Evolutionary conservation across 2,329 filamentous ascomycete genomes (phyloP), one percentile per base, ranked within the genome.

Genomic region (Tolypocladium sp.): DNA sequence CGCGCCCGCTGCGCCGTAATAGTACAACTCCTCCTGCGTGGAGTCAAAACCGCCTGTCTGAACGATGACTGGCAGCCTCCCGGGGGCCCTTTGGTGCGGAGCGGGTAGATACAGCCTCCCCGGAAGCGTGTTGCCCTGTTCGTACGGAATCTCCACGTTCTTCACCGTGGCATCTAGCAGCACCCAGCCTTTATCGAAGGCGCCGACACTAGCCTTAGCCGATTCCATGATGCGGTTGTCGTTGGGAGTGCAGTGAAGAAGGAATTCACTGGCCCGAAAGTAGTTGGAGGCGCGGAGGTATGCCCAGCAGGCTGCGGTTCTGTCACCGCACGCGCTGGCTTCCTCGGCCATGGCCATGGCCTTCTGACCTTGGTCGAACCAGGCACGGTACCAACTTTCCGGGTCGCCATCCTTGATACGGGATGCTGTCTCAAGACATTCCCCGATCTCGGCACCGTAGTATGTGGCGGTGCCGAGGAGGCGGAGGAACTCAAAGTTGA

Each of bases 231-330:
- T 62, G 10, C 72, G 66, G 13, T 63, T 51, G 52, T 75, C 70
- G 4, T 57, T 5, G 6, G 63, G 55, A 1, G 30, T 56, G 22
- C 60, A 61, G 55, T 64, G 60, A 3, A 67, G 58, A 63, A 75
- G 69, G 66, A 69, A 77, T 22, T 66, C 63, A 55, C 65, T 68
- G 20, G 75, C 71, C 5, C 76, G 74, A 25, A 64, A 59, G 59
- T 77, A 80, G 63, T 76, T 79, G 60, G 69, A 67, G 0, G 76
- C 68, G 0, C 77, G 70, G 4, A 81, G 62, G 54, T 70, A 77
- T 1, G 70, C 76, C 22, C 67, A 55, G 3, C 69, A 66, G 0
- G 76, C 76, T 2, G 64, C 66, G 0, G 59, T 64, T 4, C 60
- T 64, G 60, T 77, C 64, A 0, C 73, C 72, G 2, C 58, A 41